Evolutionary conservation across 768 basidiomycete genomes (phyloP), one percentile per base, ranked within the genome.

Genomic region (Thelephora ganbajun): DNA sequence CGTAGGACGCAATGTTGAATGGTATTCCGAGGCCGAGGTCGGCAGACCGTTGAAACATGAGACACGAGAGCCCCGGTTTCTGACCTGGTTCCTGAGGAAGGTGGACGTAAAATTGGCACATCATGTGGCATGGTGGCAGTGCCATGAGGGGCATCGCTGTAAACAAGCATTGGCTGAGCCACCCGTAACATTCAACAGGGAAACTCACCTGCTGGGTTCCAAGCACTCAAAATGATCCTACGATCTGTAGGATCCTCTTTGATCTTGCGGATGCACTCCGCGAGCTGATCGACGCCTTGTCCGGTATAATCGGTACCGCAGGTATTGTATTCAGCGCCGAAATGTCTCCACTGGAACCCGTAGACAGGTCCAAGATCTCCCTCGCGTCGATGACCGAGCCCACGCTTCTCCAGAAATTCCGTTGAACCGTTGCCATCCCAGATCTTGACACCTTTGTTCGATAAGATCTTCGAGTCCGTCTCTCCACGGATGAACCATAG

Each of bases 1-100:
- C 87, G 63, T 98, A 99, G 0, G 96, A 98, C 11, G 94, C 96
- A 64, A 99, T 98, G 65, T 99, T 99, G 76, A 99, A 99, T 0
- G 94, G 94, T 44, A 99, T 88, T 2, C 94, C 94, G 35, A 99
- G 86, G 1, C 94, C 94, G 6, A 97, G 76, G 61, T 99, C 94
- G 14, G 93, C 93, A 11, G 94, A 97, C 43, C 96, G 87, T 59
- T 98, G 94, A 68, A 83, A 97, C 91, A 98, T 92, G 41, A 94
- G 73, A 63, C 93, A 97, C 7, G 90, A 93, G 14, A 98, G 80
- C 48, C 75, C 76, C 7, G 82, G 83, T 53, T 77, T 80, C 14
- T 62, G 56, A 19, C 54, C 35, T 1, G 77, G 70, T 0, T 70
- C 53, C 3, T 78, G 65, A 0, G 94, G 86, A 33, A 94, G 80